Evolutionary conservation across 805 yeast genomes (phyloP), one percentile per base, ranked within the genome.

Genomic region (Maudiozyma serrabonitensis): DNA sequence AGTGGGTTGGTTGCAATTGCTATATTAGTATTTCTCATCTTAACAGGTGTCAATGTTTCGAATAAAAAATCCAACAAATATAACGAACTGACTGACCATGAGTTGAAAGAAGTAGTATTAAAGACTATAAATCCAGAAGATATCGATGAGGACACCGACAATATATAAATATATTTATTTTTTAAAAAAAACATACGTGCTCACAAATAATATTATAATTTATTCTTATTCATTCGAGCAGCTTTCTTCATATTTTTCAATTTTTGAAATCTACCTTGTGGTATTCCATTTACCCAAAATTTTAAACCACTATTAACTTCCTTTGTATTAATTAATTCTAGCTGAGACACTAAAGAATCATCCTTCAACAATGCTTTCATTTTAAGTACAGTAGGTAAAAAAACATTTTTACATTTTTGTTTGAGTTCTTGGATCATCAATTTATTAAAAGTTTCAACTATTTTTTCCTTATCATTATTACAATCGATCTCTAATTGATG

Each of bases 1-100:
- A 78, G 93, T 63, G 97, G 97, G 9, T 70, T 93, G 34, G 72
- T 86, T 42, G 87, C 93, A 1, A 82, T 89, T 34, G 66, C 85
- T 21, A 71, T 81, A 1, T 73, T 84, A 53, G 86, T 86, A 1
- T 76, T 80, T 49, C 72, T 80, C 21, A 73, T 82, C 4, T 74
- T 86, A 65, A 76, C 80, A 55, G 78, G 81, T 43, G 75, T 64
- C 44, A 74, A 64, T 21, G 56, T 68, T 23, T 63, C 69, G 12
- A 73, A 67, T 57, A 70, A 61, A 48, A 59, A 60, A 12, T 4
- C 45, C 11, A 48, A 35, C 23, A 38, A 37, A 15, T 6, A n/a
- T 8, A 15, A 37, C 8, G 40, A 9, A 37, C 7, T 8, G 8
- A 15, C 12, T 11, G 42, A 38, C 7, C 25, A 12, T 19, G 25